phyloP scores from a whole-genome alignment of 805 yeast genomes.

The Metschnikowia kunwiensis region DNA sequence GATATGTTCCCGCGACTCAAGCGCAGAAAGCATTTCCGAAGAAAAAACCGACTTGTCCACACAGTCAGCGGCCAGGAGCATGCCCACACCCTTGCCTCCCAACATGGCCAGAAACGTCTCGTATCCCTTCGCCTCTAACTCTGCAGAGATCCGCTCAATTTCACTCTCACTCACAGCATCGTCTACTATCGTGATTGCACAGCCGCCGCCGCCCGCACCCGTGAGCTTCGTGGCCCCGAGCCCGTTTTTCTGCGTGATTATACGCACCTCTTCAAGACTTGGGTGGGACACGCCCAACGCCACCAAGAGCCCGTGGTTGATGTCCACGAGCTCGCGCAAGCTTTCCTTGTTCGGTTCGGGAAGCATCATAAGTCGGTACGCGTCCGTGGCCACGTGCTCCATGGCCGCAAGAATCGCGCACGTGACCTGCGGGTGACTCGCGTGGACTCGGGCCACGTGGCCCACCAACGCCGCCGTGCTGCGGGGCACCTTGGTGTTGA shows the following conservation, averaged over 20 bases:
- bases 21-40: conserved; percentile 35
- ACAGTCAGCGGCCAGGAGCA: conserved; percentile 22
- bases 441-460: conserved; percentile 58
- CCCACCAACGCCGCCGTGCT: conserved; percentile 82
- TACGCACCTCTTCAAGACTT: conserved; percentile 70
- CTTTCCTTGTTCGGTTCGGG: conserved; percentile 47
- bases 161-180: conserved; percentile 37
- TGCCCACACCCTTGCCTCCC: conserved; percentile 90
- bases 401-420: conserved; percentile 69
- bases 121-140: conserved; percentile 50
- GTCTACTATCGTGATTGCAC: conserved; percentile 82
- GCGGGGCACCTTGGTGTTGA: conserved; percentile 85
- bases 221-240: conserved; percentile 91
- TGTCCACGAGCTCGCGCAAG: conserved; percentile 61
- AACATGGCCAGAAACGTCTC: conserved; percentile 75
- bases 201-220: conserved; percentile 99
- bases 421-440: conserved; percentile 52
- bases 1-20: conserved; percentile 44
- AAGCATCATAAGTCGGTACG: conserved; percentile 58
- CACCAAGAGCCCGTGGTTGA: conserved; percentile 85
- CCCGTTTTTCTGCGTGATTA: conserved; percentile 56
- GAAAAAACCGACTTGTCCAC: conserved; percentile 21
- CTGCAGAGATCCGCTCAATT: conserved; percentile 34
- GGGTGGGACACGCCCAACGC: conserved; percentile 93
- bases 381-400: conserved; percentile 69